Evolutionary conservation across 2,329 filamentous ascomycete genomes (phyloP), one percentile per base, ranked within the genome.

Genomic region (Fusarium graminum): DNA sequence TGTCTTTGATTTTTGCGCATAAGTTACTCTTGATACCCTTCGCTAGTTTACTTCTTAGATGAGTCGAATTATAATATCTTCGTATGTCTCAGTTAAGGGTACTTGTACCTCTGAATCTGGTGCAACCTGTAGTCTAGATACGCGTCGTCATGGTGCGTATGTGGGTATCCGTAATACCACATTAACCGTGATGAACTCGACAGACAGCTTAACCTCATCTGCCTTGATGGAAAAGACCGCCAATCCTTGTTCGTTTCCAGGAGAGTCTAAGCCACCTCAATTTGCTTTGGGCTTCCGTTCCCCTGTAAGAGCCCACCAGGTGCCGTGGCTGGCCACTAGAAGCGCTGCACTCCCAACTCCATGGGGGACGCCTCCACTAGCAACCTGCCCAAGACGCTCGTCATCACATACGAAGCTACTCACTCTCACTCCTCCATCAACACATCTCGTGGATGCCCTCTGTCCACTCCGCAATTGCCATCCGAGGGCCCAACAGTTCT

Each of bases 11-110:
- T 53, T 63, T 63, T 56, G 56, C 47, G 45, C 56, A 65, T 67
- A 67, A 66, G 60, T 56, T 63, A 64, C 51, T 65, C 52, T 69
- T 69, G 67, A 69, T 69, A 69, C 67, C 67, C 67, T 70, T 57
- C 52, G 39, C 52, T 65, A 66, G 53, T 59, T 67, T 36, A 38
- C 13, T 56, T 41, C 39, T 43, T 61, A 62, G 59, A 67, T 49
- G 40, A 58, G 45, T 46, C 28, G 32, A 64, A 60, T 68, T 54
- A 29, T 52, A 43, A 43, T 55, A 17, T 43, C 44, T 42, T 40
- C 28, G 42, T 29, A 34, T 56, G 26, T 40, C 40, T 57, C 26
- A 29, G 30, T 32, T 32, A 28, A 28, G 28, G 14, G 16, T 30
- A 19, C 8, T 28, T 7, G 34, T 29, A 22, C 29, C 30, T 30